Base-by-base conservation (phyloP, 2,329 filamentous ascomycete genomes). In the Colletotrichum liriopes region DNA sequence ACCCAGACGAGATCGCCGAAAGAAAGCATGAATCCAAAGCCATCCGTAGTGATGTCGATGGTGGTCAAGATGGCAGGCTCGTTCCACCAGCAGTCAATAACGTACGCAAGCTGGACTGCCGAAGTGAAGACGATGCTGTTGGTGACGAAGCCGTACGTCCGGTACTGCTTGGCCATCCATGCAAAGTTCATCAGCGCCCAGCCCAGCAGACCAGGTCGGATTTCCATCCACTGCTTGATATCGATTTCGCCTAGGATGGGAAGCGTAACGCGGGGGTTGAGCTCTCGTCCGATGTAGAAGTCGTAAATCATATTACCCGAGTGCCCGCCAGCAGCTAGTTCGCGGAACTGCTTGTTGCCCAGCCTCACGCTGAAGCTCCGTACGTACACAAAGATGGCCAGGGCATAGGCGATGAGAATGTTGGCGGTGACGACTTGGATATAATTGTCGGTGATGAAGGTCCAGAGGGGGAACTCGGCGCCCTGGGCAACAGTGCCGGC, bases 1-100 rank as follows among this genome's bases (percentile, higher is more conserved):
- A 98, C 89, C 96, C 96, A 98, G 73, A 93, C 93, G 7, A 98
- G 87, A 78, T 98, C 96, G 67, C 95, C 96, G 80, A 98, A 98
- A 2, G 94, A 87, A 43, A 98, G 88, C 96, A 98, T 98, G 85
- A 94, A 94, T 65, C 96, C 96, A 77, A 98, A 98, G 7, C 96
- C 96, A 77, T 98, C 96, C 52, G 92, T 94, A 63, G 93, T 97
- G 75, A 98, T 93, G 79, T 98, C 96, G 84, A 98, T 98, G 41
- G 95, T 98, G 1, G 95, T 98, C 75, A 98, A 85, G 74, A 98
- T 93, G 2, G 94, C 93, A 0, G 93, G 88, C 81, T 98, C 96
- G 89, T 96, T 96, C 86, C 92, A 95, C 75, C 94, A 90, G 9
- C 91, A 91, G 80, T 98, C 96, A 45, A 98, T 84, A 7, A 95